These are phyloP conservation scores for Ogataea haglerorum DNA, from an alignment of 805 yeast genomes.

Conservation along the genomic window DNA sequence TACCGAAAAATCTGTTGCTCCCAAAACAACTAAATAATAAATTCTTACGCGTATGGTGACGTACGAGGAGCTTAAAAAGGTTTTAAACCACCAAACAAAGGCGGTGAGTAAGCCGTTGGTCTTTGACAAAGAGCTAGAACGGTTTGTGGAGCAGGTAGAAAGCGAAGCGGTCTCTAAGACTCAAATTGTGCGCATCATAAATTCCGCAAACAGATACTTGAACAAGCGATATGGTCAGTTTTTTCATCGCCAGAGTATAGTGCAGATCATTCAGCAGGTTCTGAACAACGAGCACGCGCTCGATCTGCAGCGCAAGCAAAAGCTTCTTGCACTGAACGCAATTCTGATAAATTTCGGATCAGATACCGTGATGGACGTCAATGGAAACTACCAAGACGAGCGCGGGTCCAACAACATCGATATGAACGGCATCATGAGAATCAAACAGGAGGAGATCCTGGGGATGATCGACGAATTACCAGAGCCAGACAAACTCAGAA, in stretches of 20 bases:
- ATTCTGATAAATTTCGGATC: conserved; percentile 25
- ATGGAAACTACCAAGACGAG: conserved; percentile 21
- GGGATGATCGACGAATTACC: conserved; percentile 32
- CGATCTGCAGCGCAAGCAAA: conserved; percentile 16
- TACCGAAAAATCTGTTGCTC: no score
- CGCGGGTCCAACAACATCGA: conserved; percentile 15
- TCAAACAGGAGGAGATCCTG: conserved; percentile 24
- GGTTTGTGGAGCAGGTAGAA: conserved; percentile 9
- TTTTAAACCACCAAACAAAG: conserved; percentile 25
- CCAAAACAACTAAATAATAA: no score
- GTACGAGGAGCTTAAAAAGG: conserved; percentile 25
- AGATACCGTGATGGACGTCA: conserved; percentile 21
- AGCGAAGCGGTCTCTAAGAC: conserved; percentile 8
- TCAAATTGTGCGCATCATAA: conserved; percentile 13
- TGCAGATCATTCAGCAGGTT: conserved; percentile 30
- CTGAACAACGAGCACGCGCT: conserved; percentile 23
- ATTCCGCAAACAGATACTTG: conserved; percentile 11
- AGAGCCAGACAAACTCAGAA: conserved; percentile 17
- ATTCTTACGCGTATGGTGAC: conserved; percentile 14
- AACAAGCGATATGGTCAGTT: conserved; percentile 20
- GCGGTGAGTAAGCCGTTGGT: conserved; percentile 18
- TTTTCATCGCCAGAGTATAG: conserved; percentile 30
- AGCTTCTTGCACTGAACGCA: conserved; percentile 27
- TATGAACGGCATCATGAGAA: conserved; percentile 23
- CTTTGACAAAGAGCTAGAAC: conserved; percentile 13